Evolutionary conservation across 768 basidiomycete species (phyloP).

Genomic region (Boletales sp.): DNA sequence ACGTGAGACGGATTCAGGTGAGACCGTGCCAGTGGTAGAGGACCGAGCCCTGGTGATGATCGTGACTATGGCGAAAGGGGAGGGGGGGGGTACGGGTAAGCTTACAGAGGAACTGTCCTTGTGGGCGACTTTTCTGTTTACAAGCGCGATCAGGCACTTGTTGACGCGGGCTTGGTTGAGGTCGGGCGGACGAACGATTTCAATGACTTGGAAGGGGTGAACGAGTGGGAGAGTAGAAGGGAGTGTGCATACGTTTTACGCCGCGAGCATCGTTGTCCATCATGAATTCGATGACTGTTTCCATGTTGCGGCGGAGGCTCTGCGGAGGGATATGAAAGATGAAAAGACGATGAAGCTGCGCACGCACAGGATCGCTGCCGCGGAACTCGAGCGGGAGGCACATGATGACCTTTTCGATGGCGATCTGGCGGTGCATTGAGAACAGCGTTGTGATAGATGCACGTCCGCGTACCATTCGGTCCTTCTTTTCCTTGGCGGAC

Average conservation of each 20-base stretch:
- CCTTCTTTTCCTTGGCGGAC: conserved; percentile 80
- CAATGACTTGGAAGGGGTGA: conserved; percentile 51
- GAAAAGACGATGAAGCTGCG: neutral
- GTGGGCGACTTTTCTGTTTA: conserved; percentile 77
- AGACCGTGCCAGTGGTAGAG: conserved; percentile 69
- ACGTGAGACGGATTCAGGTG: too few species aligned
- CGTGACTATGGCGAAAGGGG: neutral
- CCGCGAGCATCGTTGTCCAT: conserved; percentile 61
- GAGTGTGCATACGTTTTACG: conserved; percentile 51
- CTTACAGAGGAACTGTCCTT: conserved; percentile 68
- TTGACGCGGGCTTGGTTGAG: conserved; percentile 89
- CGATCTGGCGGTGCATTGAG: conserved; percentile 35
- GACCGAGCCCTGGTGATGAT: conserved; percentile 50
- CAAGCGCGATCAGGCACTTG: conserved; percentile 88
- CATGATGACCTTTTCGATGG: conserved; percentile 67
- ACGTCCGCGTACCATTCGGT: conserved; percentile 54
- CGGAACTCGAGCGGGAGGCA: conserved; percentile 87
- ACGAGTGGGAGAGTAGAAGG: neutral
- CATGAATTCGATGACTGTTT: conserved; percentile 73
- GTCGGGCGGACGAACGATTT: conserved; percentile 75
- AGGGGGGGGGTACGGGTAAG: neutral
- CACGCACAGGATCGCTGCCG: conserved; percentile 77
- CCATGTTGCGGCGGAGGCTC: conserved; percentile 75
- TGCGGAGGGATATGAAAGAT: conserved; percentile 23
- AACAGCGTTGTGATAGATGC: neutral